Base-by-base conservation (phyloP, 441 rosid species). In the Omphalea diandra region DNA sequence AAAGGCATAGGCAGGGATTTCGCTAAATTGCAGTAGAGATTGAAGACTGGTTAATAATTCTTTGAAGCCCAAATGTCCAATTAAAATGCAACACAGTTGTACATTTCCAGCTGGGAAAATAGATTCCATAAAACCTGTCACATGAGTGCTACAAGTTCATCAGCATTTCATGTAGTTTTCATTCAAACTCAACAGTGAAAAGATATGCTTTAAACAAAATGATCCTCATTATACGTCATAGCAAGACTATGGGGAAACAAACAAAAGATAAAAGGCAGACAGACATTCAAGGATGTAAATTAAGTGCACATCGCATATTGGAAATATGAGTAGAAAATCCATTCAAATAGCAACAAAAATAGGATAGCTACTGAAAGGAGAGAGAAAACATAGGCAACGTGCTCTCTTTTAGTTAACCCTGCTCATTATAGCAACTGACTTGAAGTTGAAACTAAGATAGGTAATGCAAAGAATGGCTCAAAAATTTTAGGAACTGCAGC, bases 271-370 rank as follows among this genome's bases (percentile, higher is more conserved):
- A 11, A 33, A 40, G 11, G n/a, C 11, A 11, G 40, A 38, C 53
- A 54, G 62, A 54, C 49, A 41, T 9, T 65, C 7, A 0, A 24
- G 47, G 15, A 59, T 24, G 10, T 17, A 58, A 43, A 10, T 3
- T 29, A 31, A 29, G 36, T 12, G 56, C 73, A 1, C 24, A 59
- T 69, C 58, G 46, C 65, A 58, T 69, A 46, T 57, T 69, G 55
- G 47, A 46, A n/a, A 32, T 44, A 58, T 18, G 33, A 5, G 52
- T 24, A 26, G 62, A 67, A 67, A 67, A 55, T 67, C 73, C 73
- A 69, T 49, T 67, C 15, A 53, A n/a, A 61, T 53, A 22, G 7
- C 61, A 52, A 53, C 36, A 53, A 66, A 66, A 52, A 52, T 22
- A 14, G 49, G 52, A 10, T 38, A 36, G 29, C 24, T 24, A 40